Evolutionary conservation across 495 filamentous ascomycete genomes (phyloP).

Genomic region (Xylaria nigripes): DNA sequence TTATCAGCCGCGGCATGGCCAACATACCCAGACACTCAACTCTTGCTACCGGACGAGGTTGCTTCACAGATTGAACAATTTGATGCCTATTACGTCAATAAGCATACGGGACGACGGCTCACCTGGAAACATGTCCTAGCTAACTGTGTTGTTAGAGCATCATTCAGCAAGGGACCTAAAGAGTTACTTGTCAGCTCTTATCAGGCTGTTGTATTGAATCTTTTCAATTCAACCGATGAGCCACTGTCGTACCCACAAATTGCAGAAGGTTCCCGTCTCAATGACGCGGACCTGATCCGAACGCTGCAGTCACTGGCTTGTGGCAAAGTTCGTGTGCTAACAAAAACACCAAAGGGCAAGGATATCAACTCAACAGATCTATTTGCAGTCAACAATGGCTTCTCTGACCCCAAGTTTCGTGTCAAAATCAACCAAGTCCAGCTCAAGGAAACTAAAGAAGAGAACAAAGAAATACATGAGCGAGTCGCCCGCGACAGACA

Average conservation of each 20-base stretch:
- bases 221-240: conserved; percentile 71
- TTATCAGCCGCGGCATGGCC: conserved; percentile 87
- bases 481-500: conserved; percentile 80
- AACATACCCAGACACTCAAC: conserved; percentile 70
- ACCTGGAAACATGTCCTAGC: conserved; percentile 88
- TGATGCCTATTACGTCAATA: conserved; percentile 70
- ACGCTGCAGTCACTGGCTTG: conserved; percentile 93
- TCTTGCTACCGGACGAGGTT: conserved; percentile 68
- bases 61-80: conserved; percentile 61
- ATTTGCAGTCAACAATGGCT: conserved; percentile 70
- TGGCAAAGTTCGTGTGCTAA: conserved; percentile 76
- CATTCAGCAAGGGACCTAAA: conserved; percentile 69
- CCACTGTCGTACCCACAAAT: conserved; percentile 55
- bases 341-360: conserved; percentile 74
- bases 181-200: conserved; percentile 81
- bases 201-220: conserved; percentile 82
- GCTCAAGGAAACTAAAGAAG: conserved; percentile 77
- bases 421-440: conserved; percentile 99
- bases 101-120: conserved; percentile 78
- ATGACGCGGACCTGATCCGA: conserved; percentile 69
- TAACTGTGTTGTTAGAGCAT: conserved; percentile 73
- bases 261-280: conserved; percentile 52
- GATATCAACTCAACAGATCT: conserved; percentile 70
- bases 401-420: conserved; percentile 73
- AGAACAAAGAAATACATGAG: conserved; percentile 90